phyloP scores from a whole-genome alignment of 805 yeast genomes.

The Pachysolen tannophilus region DNA sequence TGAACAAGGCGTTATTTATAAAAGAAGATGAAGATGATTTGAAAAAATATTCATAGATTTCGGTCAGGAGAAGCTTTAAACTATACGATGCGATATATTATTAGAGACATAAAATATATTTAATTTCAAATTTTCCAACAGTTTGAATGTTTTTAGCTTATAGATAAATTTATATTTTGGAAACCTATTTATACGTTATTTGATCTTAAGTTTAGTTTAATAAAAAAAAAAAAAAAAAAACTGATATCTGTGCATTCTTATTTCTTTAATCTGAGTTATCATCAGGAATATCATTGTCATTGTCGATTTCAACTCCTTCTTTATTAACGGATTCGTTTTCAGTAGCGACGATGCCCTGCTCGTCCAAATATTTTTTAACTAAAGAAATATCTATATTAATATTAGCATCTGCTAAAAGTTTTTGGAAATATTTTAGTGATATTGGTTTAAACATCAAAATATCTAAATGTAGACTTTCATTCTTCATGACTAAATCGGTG shows the following conservation, averaged over 20 bases:
- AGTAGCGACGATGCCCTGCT: conserved; percentile 16
- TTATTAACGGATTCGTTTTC: too few species aligned
- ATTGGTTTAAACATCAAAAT: conserved; percentile 19
- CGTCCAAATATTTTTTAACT: conserved; percentile 19
- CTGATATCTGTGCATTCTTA: too few species aligned
- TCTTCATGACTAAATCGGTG: conserved; percentile 11
- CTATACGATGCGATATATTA: too few species aligned
- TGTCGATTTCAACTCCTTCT: conserved; percentile 2
- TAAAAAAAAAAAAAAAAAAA: too few species aligned
- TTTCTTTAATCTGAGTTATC: background rate
- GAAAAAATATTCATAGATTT: conserved; percentile 17
- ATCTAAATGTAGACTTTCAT: conserved; percentile 11
- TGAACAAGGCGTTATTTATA: conserved; percentile 17
- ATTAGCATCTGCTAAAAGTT: conserved; percentile 11
- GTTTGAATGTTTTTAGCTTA: too few species aligned
- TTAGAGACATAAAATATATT: too few species aligned
- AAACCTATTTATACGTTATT: too few species aligned
- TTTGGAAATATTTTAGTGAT: conserved; percentile 12
- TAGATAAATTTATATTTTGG: too few species aligned
- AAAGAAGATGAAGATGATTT: conserved; percentile 18
- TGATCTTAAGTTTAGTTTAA: too few species aligned
- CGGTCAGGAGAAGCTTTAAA: too few species aligned
- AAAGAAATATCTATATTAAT: conserved; percentile 12
- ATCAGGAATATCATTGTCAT: conserved; percentile 1
- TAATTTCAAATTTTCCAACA: too few species aligned